Percentiles rank a stretch among this genome's conserved stretches.
Evolutionary conservation across 495 filamentous ascomycete species (phyloP).

Genomic region (Penicillium malachiteum): DNA sequence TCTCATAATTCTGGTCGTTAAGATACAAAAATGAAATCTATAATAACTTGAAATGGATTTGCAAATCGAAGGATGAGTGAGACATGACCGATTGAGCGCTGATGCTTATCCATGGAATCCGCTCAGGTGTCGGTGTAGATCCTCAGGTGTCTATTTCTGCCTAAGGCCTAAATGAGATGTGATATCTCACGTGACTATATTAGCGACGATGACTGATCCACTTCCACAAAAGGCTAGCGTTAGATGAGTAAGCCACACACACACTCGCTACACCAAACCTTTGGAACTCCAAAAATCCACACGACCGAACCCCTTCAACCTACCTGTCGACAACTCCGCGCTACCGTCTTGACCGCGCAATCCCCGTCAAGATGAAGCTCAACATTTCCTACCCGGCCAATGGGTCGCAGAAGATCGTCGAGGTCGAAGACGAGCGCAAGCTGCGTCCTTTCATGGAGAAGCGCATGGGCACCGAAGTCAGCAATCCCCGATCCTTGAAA

Average conservation of each 20-base stretch:
- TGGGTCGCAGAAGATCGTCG: slow-evolving; percentile 98
- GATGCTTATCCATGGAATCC: neutral
- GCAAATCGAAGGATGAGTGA: no score
- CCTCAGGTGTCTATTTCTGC: neutral
- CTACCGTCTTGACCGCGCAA: slow-evolving; percentile 55
- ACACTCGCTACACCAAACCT: slow-evolving; percentile 32
- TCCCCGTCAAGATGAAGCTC: slow-evolving; percentile 74
- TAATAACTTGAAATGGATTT: no score
- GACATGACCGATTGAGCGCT: neutral
- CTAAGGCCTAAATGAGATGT: neutral
- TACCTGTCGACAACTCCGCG: slow-evolving; percentile 50
- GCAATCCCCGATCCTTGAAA: slow-evolving; percentile 28
- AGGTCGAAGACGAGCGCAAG: slow-evolving; percentile 96
- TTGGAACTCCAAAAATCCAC: slow-evolving; percentile 34
- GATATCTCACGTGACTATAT: slow-evolving; percentile 17
- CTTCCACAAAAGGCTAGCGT: slow-evolving; percentile 19
- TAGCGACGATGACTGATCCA: slow-evolving; percentile 17
- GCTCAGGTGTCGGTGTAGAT: neutral
- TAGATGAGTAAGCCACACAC: slow-evolving; percentile 29
- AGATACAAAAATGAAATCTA: no score
- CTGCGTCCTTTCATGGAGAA: slow-evolving; percentile 83
- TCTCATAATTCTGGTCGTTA: no score
- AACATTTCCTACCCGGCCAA: slow-evolving; percentile 98
- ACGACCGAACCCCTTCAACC: slow-evolving; percentile 36
- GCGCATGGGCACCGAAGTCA: slow-evolving; percentile 96